Evolutionary conservation across 192 early-diverging fungal genomes (phyloP), one percentile per base, ranked within the genome.

Genomic region (Dissophora globulifera): DNA sequence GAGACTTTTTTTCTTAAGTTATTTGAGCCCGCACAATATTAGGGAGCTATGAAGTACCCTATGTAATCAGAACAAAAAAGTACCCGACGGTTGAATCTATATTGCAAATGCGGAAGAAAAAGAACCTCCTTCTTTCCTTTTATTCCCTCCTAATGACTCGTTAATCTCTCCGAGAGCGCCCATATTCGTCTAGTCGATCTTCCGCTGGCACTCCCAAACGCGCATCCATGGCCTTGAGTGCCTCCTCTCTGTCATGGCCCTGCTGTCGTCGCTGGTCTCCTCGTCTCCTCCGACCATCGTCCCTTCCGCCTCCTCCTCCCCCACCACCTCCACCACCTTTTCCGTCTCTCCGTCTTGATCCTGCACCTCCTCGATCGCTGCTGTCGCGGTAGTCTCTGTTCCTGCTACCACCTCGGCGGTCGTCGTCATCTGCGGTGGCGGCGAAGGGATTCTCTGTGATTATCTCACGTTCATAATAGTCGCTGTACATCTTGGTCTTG

Each of bases 401-500:
- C n/a, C n/a, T n/a, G n/a, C n/a, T n/a, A n/a, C n/a, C n/a, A n/a
- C n/a, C n/a, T n/a, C n/a, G n/a, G 43, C 35, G 23, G 26, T 17
- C 49, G 19, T 17, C 38, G 13, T 32, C 17, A 3, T 4, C 32
- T 19, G 48, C 32, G 20, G 15, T 33, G 32, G 58, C 26, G 2
- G 60, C 67, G 32, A 17, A 15, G 1, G 58, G 40, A 8, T 26
- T 43, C 45, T 76, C 72, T 0, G 56, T 45, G 6, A 76, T 4
- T 17, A 46, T 43, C 30, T 76, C 72, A 16, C 58, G 58, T 40
- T 76, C 72, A 48, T 76, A 76, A 38, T 53, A 76, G 29, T 76
- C 72, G 56, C 72, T 76, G 23, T 76, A 76, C 62, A 76, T 55
- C 29, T 59, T 58, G 15, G 58, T 62, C 52, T 67, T 61, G 9